Evolutionary conservation across 116 monocot species (phyloP).

Genomic region (Zostera marina): DNA sequence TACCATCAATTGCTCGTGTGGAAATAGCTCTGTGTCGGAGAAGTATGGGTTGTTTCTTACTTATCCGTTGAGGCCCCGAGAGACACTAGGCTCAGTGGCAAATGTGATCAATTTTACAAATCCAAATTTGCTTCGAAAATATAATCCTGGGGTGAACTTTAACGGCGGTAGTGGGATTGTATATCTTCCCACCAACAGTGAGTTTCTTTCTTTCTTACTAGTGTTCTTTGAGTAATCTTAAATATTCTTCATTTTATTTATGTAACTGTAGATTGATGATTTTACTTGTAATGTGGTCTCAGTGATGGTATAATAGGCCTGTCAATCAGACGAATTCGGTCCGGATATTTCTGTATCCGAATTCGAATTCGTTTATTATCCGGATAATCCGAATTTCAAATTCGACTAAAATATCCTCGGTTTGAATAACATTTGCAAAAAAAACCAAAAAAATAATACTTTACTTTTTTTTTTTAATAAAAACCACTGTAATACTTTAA

Average conservation of each 20-base stretch:
- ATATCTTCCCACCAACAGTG: slow-evolving; percentile 43
- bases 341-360: too few relatives aligned
- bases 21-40: slow-evolving; percentile 21
- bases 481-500: too few relatives aligned
- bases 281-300: background rate
- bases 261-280: background rate
- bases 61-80: slow-evolving; percentile 36
- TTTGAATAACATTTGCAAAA: too few relatives aligned
- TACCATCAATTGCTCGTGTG: slow-evolving; percentile 50
- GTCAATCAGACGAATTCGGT: too few relatives aligned
- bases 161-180: slow-evolving; percentile 29
- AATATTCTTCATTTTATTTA: background rate
- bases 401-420: too few relatives aligned
- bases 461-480: too few relatives aligned
- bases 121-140: slow-evolving; percentile 1
- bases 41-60: slow-evolving; percentile 56
- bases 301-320: background rate
- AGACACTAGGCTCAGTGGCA: slow-evolving; percentile 31
- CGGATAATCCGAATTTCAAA: too few relatives aligned
- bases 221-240: background rate
- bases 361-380: too few relatives aligned
- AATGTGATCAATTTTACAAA: slow-evolving; percentile 7
- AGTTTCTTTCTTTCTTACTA: slow-evolving; percentile 1
- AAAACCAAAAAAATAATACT: too few relatives aligned
- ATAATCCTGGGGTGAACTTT: slow-evolving; percentile 32